phyloP scores from a whole-genome alignment of 441 rosid species.

The Syzygium syzygioides region DNA sequence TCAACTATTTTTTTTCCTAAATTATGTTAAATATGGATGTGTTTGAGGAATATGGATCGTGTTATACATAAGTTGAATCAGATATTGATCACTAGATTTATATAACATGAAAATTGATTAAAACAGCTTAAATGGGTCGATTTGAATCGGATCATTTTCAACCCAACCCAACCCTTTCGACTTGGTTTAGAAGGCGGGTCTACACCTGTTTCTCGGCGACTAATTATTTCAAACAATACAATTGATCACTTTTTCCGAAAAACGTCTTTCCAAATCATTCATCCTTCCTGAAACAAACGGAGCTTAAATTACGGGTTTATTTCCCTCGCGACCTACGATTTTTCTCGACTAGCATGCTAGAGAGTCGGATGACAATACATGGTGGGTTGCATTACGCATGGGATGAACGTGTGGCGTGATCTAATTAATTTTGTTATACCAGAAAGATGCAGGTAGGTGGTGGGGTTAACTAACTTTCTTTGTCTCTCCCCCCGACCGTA shows the following conservation, averaged over 20 bases:
- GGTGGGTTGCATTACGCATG: not conserved
- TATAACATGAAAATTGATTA: no score
- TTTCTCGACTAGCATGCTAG: not conserved
- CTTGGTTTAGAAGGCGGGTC: no score
- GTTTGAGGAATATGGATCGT: no score
- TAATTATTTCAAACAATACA: not conserved
- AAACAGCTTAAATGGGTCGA: no score
- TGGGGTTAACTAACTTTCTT: not conserved
- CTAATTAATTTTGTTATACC: not conserved
- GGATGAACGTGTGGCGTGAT: not conserved
- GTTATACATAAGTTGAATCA: no score
- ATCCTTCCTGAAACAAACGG: no score
- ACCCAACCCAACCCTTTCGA: no score
- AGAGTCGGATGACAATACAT: not conserved
- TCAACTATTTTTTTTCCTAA: no score
- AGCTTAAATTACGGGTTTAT: not conserved
- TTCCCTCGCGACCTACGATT: not conserved
- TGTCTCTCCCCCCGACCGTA: not conserved
- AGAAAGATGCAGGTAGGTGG: not conserved
- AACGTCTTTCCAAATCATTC: not conserved
- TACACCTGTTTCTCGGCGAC: accelerated
- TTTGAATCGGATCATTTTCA: no score
- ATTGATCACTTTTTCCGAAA: accelerated
- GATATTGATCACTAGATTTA: no score
- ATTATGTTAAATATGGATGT: no score